Percentiles rank a stretch among this genome's conserved stretches.
phyloP scores from a whole-genome alignment of 2,329 filamentous ascomycete species.

The Phyllosticta citriasiana region DNA sequence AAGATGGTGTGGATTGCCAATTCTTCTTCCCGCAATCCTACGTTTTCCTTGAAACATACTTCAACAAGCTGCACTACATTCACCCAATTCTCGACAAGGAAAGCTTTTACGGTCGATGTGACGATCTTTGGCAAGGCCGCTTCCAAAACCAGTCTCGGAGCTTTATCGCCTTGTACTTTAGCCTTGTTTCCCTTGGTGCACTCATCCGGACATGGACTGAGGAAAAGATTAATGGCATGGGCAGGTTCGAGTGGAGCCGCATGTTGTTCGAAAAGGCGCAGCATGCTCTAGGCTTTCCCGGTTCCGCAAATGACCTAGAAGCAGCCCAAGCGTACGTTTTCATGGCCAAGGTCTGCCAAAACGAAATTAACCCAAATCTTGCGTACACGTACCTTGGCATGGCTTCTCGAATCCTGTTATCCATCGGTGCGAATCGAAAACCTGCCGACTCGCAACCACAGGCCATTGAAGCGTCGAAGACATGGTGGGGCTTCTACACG shows the following conservation, averaged over 20 bases:
- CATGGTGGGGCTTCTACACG: constrained; percentile 16
- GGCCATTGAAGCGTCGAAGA: constrained; percentile 8
- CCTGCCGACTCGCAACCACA: not conserved
- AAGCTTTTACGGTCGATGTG: constrained; percentile 33
- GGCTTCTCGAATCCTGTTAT: constrained; percentile 38
- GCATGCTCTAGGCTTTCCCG: constrained; percentile 28
- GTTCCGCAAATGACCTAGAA: constrained; percentile 37
- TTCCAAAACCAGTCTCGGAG: constrained; percentile 25
- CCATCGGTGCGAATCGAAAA: constrained; percentile 40
- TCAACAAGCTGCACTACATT: constrained; percentile 39
- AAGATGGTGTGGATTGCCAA: constrained; percentile 16
- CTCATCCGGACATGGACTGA: constrained; percentile 37
- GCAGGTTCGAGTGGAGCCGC: constrained; percentile 38
- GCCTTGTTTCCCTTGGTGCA: constrained; percentile 37
- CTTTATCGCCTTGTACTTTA: constrained; percentile 40
- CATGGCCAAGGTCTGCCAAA: constrained; percentile 41
- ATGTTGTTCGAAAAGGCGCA: constrained; percentile 37
- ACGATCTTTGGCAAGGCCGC: constrained; percentile 33
- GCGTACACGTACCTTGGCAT: constrained; percentile 42
- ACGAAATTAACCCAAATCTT: constrained; percentile 38
- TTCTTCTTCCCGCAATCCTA: constrained; percentile 37
- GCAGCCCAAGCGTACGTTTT: constrained; percentile 40
- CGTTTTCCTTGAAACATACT: constrained; percentile 38
- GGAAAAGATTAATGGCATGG: constrained; percentile 33
- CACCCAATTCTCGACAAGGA: constrained; percentile 40